These are phyloP conservation scores for Penicillium italicum DNA, from an alignment of 2,329 filamentous ascomycete species.

Conservation along the genomic window DNA sequence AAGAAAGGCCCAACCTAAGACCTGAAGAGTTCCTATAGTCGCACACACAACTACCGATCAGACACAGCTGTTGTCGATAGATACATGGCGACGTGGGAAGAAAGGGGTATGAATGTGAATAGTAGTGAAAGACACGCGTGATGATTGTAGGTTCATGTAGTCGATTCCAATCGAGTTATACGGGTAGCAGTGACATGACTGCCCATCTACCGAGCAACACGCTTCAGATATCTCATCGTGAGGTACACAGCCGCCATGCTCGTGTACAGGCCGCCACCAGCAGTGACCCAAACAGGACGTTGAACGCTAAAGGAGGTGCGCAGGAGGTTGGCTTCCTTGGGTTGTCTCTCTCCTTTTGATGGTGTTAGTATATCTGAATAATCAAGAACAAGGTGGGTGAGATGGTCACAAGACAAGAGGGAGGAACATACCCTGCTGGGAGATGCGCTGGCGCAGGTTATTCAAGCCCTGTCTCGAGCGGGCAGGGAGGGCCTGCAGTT, in stretches of 20 bases:
- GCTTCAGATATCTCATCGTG: conserved; percentile 31
- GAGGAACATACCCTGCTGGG: conserved; percentile 24
- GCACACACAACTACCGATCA: not conserved
- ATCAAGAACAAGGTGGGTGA: not conserved
- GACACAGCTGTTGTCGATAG: not conserved
- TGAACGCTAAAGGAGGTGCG: conserved; percentile 32
- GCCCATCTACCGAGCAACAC: conserved; percentile 13
- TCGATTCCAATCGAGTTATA: not conserved
- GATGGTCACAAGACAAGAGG: not conserved
- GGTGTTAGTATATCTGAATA: conserved; percentile 6
- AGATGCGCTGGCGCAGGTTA: conserved; percentile 24
- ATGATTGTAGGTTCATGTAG: not conserved
- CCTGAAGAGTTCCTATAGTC: conserved; percentile 1
- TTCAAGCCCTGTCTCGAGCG: conserved; percentile 25
- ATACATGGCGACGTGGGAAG: not conserved
- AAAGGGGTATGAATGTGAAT: conserved; percentile 1
- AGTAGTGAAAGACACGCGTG: not conserved
- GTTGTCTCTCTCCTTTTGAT: conserved; percentile 25
- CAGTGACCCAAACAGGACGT: conserved; percentile 33
- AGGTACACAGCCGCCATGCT: conserved; percentile 31
- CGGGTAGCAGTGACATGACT: not conserved
- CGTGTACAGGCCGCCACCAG: conserved; percentile 31
- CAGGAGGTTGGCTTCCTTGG: conserved; percentile 27
- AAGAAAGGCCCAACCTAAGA: conserved; percentile 8
- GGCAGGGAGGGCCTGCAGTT: conserved; percentile 22